phyloP scores from a whole-genome alignment of 306 rosid genomes.

The Lablab purpureus region DNA sequence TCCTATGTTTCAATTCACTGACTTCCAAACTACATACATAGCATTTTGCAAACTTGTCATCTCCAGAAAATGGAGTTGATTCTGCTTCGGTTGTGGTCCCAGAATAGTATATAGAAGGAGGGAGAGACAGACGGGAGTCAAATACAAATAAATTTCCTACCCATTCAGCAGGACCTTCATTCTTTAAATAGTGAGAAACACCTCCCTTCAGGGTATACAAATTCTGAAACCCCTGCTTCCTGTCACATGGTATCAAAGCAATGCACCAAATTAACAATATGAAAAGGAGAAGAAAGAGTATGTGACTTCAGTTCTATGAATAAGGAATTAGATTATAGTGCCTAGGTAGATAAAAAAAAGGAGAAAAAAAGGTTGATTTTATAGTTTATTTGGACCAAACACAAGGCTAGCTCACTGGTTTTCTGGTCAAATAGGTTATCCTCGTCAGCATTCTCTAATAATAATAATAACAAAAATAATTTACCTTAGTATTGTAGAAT shows the following conservation, averaged over 20 bases:
- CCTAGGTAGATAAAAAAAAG: neutral
- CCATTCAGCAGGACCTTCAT: conserved; percentile 84
- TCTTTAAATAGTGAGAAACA: conserved; percentile 80
- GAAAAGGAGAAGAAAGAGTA: neutral
- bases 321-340: neutral
- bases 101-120: conserved; percentile 69
- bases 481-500: conserved; percentile 88
- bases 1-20: conserved; percentile 80
- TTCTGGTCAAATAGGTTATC: neutral
- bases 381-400: neutral
- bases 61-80: conserved; percentile 46
- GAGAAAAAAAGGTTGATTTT: conserved; percentile 6
- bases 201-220: conserved; percentile 86
- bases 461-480: neutral
- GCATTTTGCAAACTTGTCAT: conserved; percentile 77
- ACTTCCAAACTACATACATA: conserved; percentile 68
- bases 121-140: conserved; percentile 90
- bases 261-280: conserved; percentile 33
- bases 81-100: conserved; percentile 49
- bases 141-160: conserved; percentile 90
- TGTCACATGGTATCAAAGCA: conserved; percentile 49
- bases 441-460: neutral
- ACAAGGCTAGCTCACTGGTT: neutral
- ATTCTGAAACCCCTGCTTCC: conserved; percentile 84
- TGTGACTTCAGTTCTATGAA: conserved; percentile 15